phyloP scores from a whole-genome alignment of 2,329 filamentous ascomycete genomes.

The Aspergillus candidus region DNA sequence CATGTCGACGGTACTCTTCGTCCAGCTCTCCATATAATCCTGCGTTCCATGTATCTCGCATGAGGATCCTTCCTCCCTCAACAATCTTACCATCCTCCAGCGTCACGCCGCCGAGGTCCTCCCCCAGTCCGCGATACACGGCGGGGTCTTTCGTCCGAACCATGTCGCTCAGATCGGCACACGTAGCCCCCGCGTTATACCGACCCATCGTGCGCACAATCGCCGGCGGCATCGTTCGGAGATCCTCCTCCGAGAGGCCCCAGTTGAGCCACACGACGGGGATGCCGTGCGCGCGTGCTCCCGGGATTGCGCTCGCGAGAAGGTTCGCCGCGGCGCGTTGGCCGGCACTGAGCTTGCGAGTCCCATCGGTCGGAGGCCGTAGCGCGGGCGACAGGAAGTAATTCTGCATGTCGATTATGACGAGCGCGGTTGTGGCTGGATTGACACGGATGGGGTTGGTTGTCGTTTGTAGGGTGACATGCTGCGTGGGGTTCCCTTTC shows the following conservation, averaged over 20 bases:
- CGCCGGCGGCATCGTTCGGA: slow-evolving; percentile 46
- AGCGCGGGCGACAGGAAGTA: slow-evolving; percentile 38
- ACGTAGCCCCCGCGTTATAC: too few relatives aligned
- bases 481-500: background rate
- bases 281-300: slow-evolving; percentile 47
- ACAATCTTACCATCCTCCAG: slow-evolving; percentile 17
- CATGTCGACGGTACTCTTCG: slow-evolving; percentile 21
- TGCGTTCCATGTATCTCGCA: slow-evolving; percentile 53
- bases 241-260: slow-evolving; percentile 50
- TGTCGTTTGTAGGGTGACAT: slow-evolving; percentile 14
- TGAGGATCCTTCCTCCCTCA: slow-evolving; percentile 38
- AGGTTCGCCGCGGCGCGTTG: slow-evolving; percentile 39
- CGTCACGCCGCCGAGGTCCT: slow-evolving; percentile 36
- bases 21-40: slow-evolving; percentile 46
- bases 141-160: slow-evolving; percentile 23
- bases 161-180: slow-evolving; percentile 10
- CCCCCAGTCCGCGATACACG: slow-evolving; percentile 45
- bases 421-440: slow-evolving; percentile 40
- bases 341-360: slow-evolving; percentile 37
- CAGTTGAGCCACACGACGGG: slow-evolving; percentile 52
- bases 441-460: slow-evolving; percentile 11
- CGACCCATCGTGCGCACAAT: slow-evolving; percentile 43
- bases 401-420: slow-evolving; percentile 52
- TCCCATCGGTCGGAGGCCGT: too few relatives aligned
- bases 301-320: slow-evolving; percentile 41